A percentile compares a stretch with the other conserved stretches of the same genome.
These are phyloP conservation scores for Takakia lepidozioides DNA, from an alignment of 225 moss, liverwort and hornwort species.

Conservation along the genomic window DNA sequence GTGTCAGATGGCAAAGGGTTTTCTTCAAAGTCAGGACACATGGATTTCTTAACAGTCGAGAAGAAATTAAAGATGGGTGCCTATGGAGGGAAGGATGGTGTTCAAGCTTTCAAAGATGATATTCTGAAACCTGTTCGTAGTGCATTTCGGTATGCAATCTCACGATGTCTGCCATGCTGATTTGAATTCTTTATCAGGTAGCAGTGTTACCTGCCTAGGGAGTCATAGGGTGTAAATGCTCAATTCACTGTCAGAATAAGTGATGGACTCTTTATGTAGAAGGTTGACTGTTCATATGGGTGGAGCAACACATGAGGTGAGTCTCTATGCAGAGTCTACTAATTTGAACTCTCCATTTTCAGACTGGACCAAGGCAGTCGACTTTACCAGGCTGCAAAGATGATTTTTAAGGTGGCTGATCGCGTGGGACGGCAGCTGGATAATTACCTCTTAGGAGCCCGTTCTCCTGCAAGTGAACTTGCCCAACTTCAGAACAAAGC, in stretches of 20 bases:
- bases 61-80: constrained; percentile 65
- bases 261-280: too few relatives aligned
- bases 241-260: too few relatives aligned
- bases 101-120: constrained; percentile 78
- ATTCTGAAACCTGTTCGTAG: constrained; percentile 47
- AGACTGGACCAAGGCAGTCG: constrained; percentile 54
- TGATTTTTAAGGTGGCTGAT: constrained; percentile 73
- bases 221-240: too few relatives aligned
- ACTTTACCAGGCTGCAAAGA: constrained; percentile 56
- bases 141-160: constrained; percentile 62
- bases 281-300: too few relatives aligned
- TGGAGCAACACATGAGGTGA: too few relatives aligned
- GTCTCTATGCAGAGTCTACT: too few relatives aligned
- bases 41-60: constrained; percentile 70
- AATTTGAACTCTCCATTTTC: too few relatives aligned
- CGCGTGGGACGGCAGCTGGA: constrained; percentile 50
- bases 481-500: constrained; percentile 52
- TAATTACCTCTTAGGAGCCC: constrained; percentile 26
- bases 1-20: constrained; percentile 51
- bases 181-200: too few relatives aligned
- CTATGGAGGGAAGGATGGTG: constrained; percentile 79
- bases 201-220: too few relatives aligned
- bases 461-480: constrained; percentile 16
- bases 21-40: constrained; percentile 37
- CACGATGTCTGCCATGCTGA: constrained; percentile 1